These are phyloP conservation scores for Blastosporella zonata DNA, from an alignment of 1,284 basidiomycete genomes.

Conservation along the genomic window DNA sequence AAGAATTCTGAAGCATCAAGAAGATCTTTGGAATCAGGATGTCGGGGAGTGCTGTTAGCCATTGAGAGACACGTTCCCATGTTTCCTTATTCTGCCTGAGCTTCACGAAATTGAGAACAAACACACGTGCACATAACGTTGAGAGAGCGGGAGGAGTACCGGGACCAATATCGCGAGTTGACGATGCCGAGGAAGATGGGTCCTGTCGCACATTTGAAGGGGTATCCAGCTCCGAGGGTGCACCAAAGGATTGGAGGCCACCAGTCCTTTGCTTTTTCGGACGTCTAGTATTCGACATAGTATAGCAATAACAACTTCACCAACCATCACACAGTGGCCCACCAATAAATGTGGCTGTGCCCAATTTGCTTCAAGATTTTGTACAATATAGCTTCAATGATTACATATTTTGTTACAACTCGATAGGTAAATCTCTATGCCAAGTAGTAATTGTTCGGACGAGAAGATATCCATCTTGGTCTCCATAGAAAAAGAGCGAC, in stretches of 20 bases:
- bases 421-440: background rate
- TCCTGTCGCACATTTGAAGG: constrained; percentile 31
- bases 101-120: constrained; percentile 43
- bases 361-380: no score
- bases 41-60: constrained; percentile 52
- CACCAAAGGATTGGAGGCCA: constrained; percentile 19
- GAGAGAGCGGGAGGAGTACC: constrained; percentile 41
- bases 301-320: no score
- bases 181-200: constrained; percentile 51
- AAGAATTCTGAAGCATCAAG: constrained; percentile 42
- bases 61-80: constrained; percentile 38
- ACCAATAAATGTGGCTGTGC: background rate
- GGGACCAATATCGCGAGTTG: constrained; percentile 37
- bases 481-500: constrained; percentile 18
- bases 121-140: constrained; percentile 47
- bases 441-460: background rate
- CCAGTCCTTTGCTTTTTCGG: constrained; percentile 13
- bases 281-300: constrained; percentile 14
- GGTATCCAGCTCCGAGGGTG: constrained; percentile 35
- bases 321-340: no score
- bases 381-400: no score
- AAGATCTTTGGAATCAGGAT: constrained; percentile 49
- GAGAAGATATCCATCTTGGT: background rate
- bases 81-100: constrained; percentile 36
- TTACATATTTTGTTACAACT: no score